Base-by-base conservation (phyloP, 345 rosid species). In the Salix suchowensis region DNA sequence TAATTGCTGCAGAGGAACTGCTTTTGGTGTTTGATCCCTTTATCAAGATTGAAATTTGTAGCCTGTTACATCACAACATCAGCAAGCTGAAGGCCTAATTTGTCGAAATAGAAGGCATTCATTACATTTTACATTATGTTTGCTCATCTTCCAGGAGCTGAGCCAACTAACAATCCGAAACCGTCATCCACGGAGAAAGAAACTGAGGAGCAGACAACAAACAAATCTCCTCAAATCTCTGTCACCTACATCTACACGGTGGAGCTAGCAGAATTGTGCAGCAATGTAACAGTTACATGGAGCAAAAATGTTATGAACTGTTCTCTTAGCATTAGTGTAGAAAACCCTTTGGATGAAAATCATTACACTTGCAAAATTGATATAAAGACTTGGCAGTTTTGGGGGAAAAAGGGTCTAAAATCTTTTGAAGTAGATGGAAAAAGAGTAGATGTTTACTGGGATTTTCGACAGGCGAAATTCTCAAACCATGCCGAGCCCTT, bases 371-470 rank as follows among this genome's bases (percentile, higher is more conserved):
- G 88, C 78, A 89, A 89, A 86, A 88, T 89, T 70, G 94, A 92
- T 81, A 65, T 92, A 6, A 82, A 86, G 46, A 78, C 88, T 16
- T 88, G 91, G 84, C 91, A 90, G 15, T 89, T 89, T 66, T 90
- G 92, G 93, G 88, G 88, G 0, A 92, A 82, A 34, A 92, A 90
- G 60, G 97, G 97, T 76, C 85, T 92, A n/a, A 92, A 90, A 74
- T 89, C 84, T 65, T 61, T 92, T 28, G 88, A 85, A 67, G 85
- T 87, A 18, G 82, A 86, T 7, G 82, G 79, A 0, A 66, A 67
- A 23, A 76, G 82, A 65, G 84, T 89, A 18, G 94, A 89, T 1
- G 77, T 92, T 55, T 92, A 83, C 28, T 92, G 94, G 94, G 94
- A 92, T 83, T 87, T 92, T 72, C 85, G 94, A 69, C 83, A 83